Base-by-base conservation (phyloP, 495 filamentous ascomycete genomes). In the Xylaria sp. region DNA sequence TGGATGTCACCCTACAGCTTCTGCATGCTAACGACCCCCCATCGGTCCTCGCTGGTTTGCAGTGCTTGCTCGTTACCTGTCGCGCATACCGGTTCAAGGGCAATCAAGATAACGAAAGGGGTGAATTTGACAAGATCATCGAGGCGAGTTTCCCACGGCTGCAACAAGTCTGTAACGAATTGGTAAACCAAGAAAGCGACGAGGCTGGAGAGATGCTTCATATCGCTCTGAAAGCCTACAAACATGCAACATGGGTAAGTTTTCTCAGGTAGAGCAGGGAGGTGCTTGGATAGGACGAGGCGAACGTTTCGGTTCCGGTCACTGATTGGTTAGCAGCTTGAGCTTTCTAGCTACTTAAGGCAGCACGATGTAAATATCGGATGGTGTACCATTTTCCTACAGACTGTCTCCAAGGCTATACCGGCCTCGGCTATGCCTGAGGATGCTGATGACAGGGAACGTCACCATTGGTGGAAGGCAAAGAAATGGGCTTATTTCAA, bases 401-500 rank as follows among this genome's bases (percentile, higher is more conserved):
- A 91, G 55, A 92, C 96, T 41, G 92, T 98, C 33, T 90, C 90
- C 48, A 99, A 98, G 80, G 85, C 92, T 40, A 90, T 92, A 63
- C 96, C 96, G 0, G 86, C 90, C 50, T 89, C 83, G 72, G 90
- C 93, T 7, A 90, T 98, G 86, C 78, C 85, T 63, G 95, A 97
- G 52, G 93, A 97, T 55, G 83, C 91, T 52, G 89, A 93, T 24
- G 97, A 98, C 76, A 89, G 97, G 35, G 97, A 97, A 79, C 86
- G 89, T 67, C 94, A 97, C 78, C 93, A 97, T 78, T 99, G 96
- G 95, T 99, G 96, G 95, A 99, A 98, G 86, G 92, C 94, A 65
- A 99, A 98, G 91, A 99, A 98, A 81, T 98, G 96, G 97, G 91
- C 95, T 7, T 98, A 98, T 79, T 95, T 93, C 73, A 98, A 98